Conservation (phyloP, 805 yeast genomes). For the Suhomyces sp. region DNA sequence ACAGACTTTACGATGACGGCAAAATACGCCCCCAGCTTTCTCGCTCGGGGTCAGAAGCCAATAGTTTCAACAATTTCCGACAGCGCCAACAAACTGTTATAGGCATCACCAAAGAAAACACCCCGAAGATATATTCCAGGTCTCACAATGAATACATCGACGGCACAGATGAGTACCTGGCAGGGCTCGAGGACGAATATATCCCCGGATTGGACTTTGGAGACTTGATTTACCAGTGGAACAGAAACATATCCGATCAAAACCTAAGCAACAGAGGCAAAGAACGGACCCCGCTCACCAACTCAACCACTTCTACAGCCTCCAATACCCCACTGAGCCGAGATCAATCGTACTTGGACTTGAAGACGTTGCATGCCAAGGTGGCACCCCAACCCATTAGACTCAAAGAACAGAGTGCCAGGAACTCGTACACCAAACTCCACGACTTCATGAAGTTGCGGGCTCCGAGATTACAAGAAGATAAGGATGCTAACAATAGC, state of each 20-base stretch:
- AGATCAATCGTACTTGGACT: slow-evolving; percentile 38
- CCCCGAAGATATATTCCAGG: slow-evolving; percentile 27
- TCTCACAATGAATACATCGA: slow-evolving; percentile 24
- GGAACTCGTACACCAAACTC: slow-evolving; percentile 19
- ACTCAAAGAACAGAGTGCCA: slow-evolving; percentile 11
- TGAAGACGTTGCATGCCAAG: slow-evolving; percentile 41
- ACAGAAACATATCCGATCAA: slow-evolving; percentile 19
- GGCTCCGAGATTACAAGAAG: slow-evolving; percentile 7
- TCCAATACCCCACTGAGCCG: slow-evolving; percentile 29
- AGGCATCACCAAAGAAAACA: slow-evolving; percentile 4
- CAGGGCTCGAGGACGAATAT: slow-evolving; percentile 72
- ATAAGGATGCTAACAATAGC: slow-evolving; percentile 2
- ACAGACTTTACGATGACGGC: slow-evolving; percentile 52
- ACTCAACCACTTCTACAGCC: slow-evolving; percentile 11
- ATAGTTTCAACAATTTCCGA: slow-evolving; percentile 5
- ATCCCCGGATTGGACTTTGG: slow-evolving; percentile 67
- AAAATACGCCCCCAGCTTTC: slow-evolving; percentile 43
- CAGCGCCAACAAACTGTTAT: slow-evolving; percentile 7
- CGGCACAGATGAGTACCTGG: slow-evolving; percentile 17
- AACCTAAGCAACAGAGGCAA: slow-evolving; percentile 5
- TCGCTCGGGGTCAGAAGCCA: slow-evolving; percentile 7
- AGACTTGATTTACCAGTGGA: slow-evolving; percentile 49
- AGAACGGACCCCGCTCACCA: neutral
- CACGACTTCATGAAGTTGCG: slow-evolving; percentile 23
- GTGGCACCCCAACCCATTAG: slow-evolving; percentile 44